Base-by-base conservation (phyloP, 805 yeast genomes). In the Jamesozyma rosinii region DNA sequence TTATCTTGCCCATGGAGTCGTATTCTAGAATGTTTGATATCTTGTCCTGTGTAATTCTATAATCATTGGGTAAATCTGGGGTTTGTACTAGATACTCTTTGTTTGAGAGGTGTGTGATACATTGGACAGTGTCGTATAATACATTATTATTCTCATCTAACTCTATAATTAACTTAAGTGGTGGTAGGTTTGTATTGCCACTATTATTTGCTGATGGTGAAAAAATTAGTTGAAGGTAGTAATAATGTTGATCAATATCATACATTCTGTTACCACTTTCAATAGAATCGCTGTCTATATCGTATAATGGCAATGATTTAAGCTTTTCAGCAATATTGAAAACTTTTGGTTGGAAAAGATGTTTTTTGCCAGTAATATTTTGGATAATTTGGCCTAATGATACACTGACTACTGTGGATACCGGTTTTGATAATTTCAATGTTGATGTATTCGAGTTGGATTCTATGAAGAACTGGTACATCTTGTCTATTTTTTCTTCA, bases 141-240 rank as follows among this genome's bases (percentile, higher is more conserved):
- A 59, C 56, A 20, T 46, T 50, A 36, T 53, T 57, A 24, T 49
- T 44, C 18, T 58, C 63, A 38, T 59, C 63, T 15, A 58, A 42
- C 32, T 58, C 59, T 20, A 61, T 46, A 61, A 63, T 58, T 19
- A 62, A 34, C 41, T 62, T 62, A 30, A 61, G 18, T 2, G 42
- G 44, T 11, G 45, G 37, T 19, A 26, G 5, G 38, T 38, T 20
- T 41, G 41, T 33, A 35, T 47, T 9, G 11, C 10, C 14, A 20
- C 14, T 22, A 24, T 37, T 37, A n/a, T 37, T 24, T 5, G 13
- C 13, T 32, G 49, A 45, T 5, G 64, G 59, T 3, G 51, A 46
- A 41, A 57, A 53, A 21, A 47, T 54, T 20, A 59, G 32, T 44
- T 61, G 62, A 9, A 61, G 49, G 35, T 49, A 55, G 40, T 60